These are phyloP conservation scores for Diaporthe humulicola DNA, from an alignment of 2,329 filamentous ascomycete species.

Conservation along the genomic window DNA sequence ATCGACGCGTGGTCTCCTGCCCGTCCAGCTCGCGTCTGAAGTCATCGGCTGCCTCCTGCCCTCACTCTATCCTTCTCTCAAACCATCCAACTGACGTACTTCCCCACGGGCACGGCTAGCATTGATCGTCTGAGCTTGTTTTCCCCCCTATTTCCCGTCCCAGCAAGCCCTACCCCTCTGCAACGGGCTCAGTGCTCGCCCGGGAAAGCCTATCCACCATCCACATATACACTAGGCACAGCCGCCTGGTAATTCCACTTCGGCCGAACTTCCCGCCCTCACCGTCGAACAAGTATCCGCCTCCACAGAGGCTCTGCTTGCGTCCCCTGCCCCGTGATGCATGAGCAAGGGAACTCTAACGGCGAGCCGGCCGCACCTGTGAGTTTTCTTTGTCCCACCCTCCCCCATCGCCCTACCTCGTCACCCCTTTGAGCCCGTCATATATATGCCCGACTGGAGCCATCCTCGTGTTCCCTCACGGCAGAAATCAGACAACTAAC, in stretches of 20 bases:
- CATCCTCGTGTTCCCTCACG: not conserved
- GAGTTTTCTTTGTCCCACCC: constrained; percentile 28
- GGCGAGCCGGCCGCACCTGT: constrained; percentile 38
- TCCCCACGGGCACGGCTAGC: constrained; percentile 19
- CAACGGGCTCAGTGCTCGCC: constrained; percentile 18
- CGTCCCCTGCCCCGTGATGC: constrained; percentile 40
- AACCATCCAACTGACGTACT: not conserved
- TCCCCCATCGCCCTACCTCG: not conserved
- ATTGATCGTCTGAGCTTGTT: constrained; percentile 30
- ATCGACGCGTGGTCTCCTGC: constrained; percentile 21
- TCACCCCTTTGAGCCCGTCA: constrained; percentile 13
- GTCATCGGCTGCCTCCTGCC: constrained; percentile 25
- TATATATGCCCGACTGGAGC: not conserved
- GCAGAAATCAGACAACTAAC: constrained; percentile 16
- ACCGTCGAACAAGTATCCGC: constrained; percentile 14
- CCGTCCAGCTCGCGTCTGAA: constrained; percentile 13
- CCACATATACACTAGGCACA: constrained; percentile 18
- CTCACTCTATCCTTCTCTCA: not conserved
- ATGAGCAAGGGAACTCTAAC: constrained; percentile 40
- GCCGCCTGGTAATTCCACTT: constrained; percentile 30
- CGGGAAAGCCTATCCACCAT: constrained; percentile 24
- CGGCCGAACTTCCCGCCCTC: constrained; percentile 24
- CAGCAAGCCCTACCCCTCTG: constrained; percentile 20
- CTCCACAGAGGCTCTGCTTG: constrained; percentile 26
- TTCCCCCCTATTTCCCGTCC: constrained; percentile 1